These are phyloP conservation scores for Penicillium italicum DNA, from an alignment of 2,329 filamentous ascomycete genomes.

Conservation along the genomic window DNA sequence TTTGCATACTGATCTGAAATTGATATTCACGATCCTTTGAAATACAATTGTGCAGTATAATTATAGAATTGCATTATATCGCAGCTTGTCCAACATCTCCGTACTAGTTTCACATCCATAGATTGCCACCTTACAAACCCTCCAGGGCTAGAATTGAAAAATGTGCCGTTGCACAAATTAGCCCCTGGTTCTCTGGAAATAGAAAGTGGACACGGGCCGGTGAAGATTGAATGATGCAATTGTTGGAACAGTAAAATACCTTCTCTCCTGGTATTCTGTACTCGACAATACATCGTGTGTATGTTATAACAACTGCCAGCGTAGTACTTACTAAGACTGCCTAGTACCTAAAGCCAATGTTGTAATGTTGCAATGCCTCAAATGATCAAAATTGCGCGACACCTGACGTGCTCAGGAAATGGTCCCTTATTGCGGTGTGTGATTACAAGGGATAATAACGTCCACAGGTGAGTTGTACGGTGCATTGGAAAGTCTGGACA, in stretches of 20 bases:
- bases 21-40: background rate
- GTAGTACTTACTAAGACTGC: no score
- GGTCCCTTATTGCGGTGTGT: slow-evolving; percentile 3
- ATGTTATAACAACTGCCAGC: no score
- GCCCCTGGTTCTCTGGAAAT: background rate
- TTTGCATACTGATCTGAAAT: background rate
- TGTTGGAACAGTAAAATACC: slow-evolving; percentile 2
- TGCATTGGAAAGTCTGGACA: slow-evolving; percentile 12
- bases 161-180: background rate
- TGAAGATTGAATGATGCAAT: slow-evolving; percentile 6
- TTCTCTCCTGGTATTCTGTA: background rate
- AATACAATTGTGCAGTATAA: background rate
- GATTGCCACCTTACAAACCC: background rate
- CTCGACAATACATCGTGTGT: background rate
- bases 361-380: background rate
- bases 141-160: background rate
- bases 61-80: background rate
- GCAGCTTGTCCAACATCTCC: background rate
- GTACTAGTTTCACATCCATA: background rate
- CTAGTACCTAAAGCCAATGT: no score
- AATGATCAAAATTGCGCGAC: background rate
- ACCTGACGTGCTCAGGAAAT: background rate
- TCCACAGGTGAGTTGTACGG: background rate
- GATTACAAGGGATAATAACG: slow-evolving; percentile 2
- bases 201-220: slow-evolving; percentile 8